phyloP scores from a whole-genome alignment of 2,329 filamentous ascomycete genomes.

The Amesomyces nigricolor region DNA sequence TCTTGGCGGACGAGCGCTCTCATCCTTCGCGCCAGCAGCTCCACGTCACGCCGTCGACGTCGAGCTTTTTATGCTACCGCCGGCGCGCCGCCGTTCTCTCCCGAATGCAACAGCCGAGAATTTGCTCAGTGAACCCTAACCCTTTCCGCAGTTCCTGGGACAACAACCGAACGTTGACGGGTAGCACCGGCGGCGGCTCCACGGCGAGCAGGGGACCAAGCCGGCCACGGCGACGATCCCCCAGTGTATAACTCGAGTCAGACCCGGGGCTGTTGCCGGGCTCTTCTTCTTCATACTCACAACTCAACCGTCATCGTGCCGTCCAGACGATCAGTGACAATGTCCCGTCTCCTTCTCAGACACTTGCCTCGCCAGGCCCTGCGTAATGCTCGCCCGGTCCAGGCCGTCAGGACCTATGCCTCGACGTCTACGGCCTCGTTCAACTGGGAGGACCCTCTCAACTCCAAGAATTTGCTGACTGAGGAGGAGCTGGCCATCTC shows the following conservation, averaged over 20 bases:
- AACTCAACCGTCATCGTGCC: neutral
- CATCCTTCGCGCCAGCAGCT: too few species aligned
- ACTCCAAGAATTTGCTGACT: conserved; percentile 67
- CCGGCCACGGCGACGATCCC: conserved; percentile 1
- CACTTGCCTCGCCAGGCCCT: conserved; percentile 14
- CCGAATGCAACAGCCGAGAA: too few species aligned
- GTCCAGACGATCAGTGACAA: neutral
- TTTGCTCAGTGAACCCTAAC: conserved; percentile 14
- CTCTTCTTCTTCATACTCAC: neutral
- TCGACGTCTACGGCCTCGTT: conserved; percentile 42
- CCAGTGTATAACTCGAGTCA: neutral
- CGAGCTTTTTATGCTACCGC: too few species aligned
- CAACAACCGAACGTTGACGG: conserved; percentile 8
- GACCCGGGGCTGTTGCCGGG: neutral
- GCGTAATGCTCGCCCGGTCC: conserved; percentile 3
- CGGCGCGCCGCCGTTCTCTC: too few species aligned
- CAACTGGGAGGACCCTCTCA: conserved; percentile 88
- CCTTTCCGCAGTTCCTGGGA: conserved; percentile 6
- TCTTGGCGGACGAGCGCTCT: neutral
- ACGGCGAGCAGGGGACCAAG: neutral
- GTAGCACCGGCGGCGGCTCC: conserved; percentile 13
- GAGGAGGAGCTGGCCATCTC: conserved; percentile 87
- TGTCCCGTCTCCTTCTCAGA: conserved; percentile 23
- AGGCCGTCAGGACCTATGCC: conserved; percentile 17
- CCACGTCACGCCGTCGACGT: too few species aligned